Percentiles rank a stretch among this genome's conserved stretches.
These are phyloP conservation scores for Inonotus obliquus DNA, from an alignment of 1,284 basidiomycete genomes.

Conservation along the genomic window DNA sequence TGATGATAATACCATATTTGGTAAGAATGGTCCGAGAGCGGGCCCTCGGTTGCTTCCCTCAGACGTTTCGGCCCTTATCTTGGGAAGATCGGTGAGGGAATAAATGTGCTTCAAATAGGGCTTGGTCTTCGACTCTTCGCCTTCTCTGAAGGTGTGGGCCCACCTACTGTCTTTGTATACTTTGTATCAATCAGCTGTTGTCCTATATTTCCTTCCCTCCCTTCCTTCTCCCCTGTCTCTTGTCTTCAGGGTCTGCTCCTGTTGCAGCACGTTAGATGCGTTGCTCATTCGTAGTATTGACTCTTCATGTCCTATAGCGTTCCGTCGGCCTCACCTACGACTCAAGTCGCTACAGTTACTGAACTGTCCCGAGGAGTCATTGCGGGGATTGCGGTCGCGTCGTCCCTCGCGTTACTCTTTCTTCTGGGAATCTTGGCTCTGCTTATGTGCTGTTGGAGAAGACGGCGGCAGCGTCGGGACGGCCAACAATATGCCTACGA, in stretches of 20 bases:
- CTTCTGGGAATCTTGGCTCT: conserved; percentile 35
- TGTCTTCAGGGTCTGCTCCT: neutral
- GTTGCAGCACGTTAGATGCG: neutral
- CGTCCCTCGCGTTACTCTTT: conserved; percentile 45
- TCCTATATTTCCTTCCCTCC: neutral
- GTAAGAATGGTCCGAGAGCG: conserved; percentile 1
- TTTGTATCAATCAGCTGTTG: conserved; percentile 2
- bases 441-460: conserved; percentile 41
- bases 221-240: neutral
- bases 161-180: neutral
- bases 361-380: conserved; percentile 46
- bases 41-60: neutral
- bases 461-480: conserved; percentile 20
- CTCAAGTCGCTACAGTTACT: conserved; percentile 8
- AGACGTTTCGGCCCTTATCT: conserved; percentile 6
- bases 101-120: neutral
- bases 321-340: conserved; percentile 21
- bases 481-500: conserved; percentile 20
- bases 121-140: neutral
- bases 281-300: neutral
- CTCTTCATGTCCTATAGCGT: conserved; percentile 19
- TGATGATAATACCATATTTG: conserved; percentile 9
- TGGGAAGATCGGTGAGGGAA: neutral
- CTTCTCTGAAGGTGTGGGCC: neutral
- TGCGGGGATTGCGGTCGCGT: conserved; percentile 56